Base-by-base conservation (phyloP, 495 filamentous ascomycete species). In the Aspergillus baeticus region DNA sequence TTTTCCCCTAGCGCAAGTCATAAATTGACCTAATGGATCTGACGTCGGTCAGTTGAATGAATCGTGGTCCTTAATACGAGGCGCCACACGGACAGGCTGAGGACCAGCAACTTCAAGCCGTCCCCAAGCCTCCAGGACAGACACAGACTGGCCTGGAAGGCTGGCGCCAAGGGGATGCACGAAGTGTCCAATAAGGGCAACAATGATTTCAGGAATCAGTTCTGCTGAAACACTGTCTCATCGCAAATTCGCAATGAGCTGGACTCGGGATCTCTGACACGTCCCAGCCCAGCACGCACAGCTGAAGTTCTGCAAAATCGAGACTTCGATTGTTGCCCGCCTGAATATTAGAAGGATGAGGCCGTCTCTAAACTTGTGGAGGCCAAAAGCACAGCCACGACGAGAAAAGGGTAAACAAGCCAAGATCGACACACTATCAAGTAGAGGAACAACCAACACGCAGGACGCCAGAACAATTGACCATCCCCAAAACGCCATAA, bases 341-440 rank as follows among this genome's bases (percentile, higher is more conserved):
- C 41, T 51, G 31, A 35, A 38, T 10, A 26, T 51, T 33, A 14
- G 17, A 38, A 49, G 45, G 46, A 49, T 49, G 31, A 41, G 41
- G 41, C 20, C 38, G 14, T 3, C 26, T 29, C 8, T 4, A 3
- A 8, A 29, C 26, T 29, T 29, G 26, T 29, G 26, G 36, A 38
- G 11, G 11, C 36, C 43, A 18, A 23, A 13, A 60, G 49, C 48
- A 44, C 53, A 57, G 59, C 59, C 54, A 61, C 54, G 43, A 54
- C 18, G 37, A 17, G 44, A 46, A 41, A 42, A 57, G 49, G 36
- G 51, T 48, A 42, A 55, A 46, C 34, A 45, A 20, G 54, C 42
- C 54, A 42, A 51, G 54, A 57, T 61, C 43, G 35, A 57, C 44
- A 57, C 44, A 49, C 49, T 51, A 52, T 49, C 54, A 54, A 43